phyloP scores from a whole-genome alignment of 768 basidiomycete species.

The Termitomyces titanicus region DNA sequence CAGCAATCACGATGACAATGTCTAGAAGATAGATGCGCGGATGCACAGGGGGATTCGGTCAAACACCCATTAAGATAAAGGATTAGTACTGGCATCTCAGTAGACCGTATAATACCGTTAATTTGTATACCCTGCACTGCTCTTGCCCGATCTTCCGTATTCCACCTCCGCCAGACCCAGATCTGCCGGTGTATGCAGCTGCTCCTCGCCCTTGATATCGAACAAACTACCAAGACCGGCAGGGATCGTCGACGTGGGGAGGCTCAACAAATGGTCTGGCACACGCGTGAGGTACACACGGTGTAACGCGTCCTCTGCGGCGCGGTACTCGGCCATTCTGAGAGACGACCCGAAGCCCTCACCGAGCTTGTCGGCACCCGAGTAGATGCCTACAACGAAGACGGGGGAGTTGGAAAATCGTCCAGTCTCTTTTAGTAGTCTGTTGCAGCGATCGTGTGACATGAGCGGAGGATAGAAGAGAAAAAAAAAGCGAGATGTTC shows the following conservation, averaged over 20 bases:
- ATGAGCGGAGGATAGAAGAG: not conserved
- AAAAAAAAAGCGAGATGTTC: not conserved
- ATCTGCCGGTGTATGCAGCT: constrained; percentile 48
- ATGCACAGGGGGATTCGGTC: too few species aligned
- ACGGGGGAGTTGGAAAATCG: constrained; percentile 87
- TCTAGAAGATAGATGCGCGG: too few species aligned
- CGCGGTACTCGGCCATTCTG: constrained; percentile 93
- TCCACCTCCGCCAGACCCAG: constrained; percentile 62
- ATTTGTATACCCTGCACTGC: constrained; percentile 17
- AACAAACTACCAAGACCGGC: constrained; percentile 51
- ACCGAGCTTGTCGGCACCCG: constrained; percentile 78
- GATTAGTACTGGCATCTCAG: constrained; percentile 5
- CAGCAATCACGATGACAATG: too few species aligned
- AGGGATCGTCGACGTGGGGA: constrained; percentile 77
- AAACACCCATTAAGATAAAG: not conserved
- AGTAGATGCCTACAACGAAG: constrained; percentile 95
- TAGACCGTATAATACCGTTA: constrained; percentile 2
- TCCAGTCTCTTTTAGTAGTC: constrained; percentile 90
- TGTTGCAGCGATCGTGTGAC: constrained; percentile 23
- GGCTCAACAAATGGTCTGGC: constrained; percentile 60
- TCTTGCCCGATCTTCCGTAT: constrained; percentile 68
- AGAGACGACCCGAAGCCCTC: constrained; percentile 93
- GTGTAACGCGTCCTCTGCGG: constrained; percentile 82
- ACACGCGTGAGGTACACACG: constrained; percentile 80
- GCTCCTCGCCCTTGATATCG: constrained; percentile 35